Percentiles rank a stretch among this genome's conserved stretches.
Evolutionary conservation across 306 rosid species (phyloP).

Genomic region (Pueraria montana): DNA sequence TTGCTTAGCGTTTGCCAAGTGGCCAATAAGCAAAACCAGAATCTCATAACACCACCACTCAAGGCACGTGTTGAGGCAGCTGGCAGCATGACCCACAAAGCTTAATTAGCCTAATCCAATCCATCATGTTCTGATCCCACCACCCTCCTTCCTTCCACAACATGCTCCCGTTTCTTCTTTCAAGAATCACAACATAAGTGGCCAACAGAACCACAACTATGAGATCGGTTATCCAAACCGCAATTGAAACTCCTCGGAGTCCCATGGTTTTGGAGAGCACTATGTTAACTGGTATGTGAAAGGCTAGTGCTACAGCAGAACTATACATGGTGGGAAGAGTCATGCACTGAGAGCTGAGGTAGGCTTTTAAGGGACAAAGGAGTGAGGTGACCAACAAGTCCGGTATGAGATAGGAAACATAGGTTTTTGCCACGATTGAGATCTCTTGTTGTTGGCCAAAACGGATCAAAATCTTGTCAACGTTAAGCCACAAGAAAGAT

Average conservation of each 20-base stretch:
- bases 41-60: slow-evolving; percentile 95
- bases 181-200: slow-evolving; percentile 51
- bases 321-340: slow-evolving; percentile 73
- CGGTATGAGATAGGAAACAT: slow-evolving; percentile 67
- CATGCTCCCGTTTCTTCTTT: slow-evolving; percentile 47
- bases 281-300: slow-evolving; percentile 71
- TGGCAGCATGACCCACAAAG: slow-evolving; percentile 79
- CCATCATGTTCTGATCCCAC: slow-evolving; percentile 60
- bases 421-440: slow-evolving; percentile 60
- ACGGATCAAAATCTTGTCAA: slow-evolving; percentile 66
- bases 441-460: slow-evolving; percentile 72
- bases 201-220: slow-evolving; percentile 58
- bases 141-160: slow-evolving; percentile 73
- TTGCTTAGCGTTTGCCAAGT: slow-evolving; percentile 65
- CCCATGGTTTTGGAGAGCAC: slow-evolving; percentile 65
- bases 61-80: slow-evolving; percentile 80
- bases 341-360: slow-evolving; percentile 70
- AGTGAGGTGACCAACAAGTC: slow-evolving; percentile 68
- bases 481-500: slow-evolving; percentile 75
- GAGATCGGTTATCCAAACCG: slow-evolving; percentile 75
- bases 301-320: slow-evolving; percentile 61
- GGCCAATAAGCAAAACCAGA: slow-evolving; percentile 69
- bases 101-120: slow-evolving; percentile 69
- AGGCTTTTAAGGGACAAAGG: slow-evolving; percentile 74
- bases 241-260: slow-evolving; percentile 68